phyloP scores from a whole-genome alignment of 306 rosid genomes.

The Rosa rugosa region DNA sequence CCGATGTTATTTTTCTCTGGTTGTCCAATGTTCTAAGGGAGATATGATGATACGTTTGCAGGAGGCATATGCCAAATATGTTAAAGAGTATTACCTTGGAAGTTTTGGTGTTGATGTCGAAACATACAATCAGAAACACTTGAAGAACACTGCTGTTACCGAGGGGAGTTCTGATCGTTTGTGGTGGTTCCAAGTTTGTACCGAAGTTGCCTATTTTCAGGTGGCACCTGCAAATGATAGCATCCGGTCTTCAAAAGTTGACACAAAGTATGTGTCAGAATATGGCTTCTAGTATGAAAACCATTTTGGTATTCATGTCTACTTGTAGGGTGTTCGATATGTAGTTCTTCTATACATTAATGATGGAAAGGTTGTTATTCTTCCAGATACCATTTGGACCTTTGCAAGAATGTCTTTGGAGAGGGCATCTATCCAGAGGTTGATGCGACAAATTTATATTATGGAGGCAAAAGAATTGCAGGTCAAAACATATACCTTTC shows the following conservation, averaged over 20 bases:
- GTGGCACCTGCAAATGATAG: conserved; percentile 93
- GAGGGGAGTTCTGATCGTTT: conserved; percentile 59
- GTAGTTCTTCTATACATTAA: conserved; percentile 15
- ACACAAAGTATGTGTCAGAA: conserved; percentile 47
- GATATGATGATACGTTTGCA: conserved; percentile 37
- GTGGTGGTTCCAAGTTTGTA: conserved; percentile 99
- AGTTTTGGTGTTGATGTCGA: conserved; percentile 40
- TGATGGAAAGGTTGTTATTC: conserved; percentile 18
- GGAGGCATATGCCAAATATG: conserved; percentile 78
- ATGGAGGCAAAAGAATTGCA: conserved; percentile 89
- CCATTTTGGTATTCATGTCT: conserved; percentile 9
- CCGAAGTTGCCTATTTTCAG: conserved; percentile 95
- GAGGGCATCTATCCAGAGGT: conserved; percentile 83
- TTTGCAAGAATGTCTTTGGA: conserved; percentile 93
- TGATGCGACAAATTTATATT: conserved; percentile 66
- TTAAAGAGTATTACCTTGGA: conserved; percentile 61
- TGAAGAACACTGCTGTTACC: conserved; percentile 59
- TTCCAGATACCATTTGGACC: conserved; percentile 89
- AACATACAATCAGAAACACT: conserved; percentile 58
- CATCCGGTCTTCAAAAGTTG: conserved; percentile 77
- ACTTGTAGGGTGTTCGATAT: neutral
- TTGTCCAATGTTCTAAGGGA: conserved; percentile 28
- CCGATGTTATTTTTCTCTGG: neutral
- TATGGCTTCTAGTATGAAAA: neutral
- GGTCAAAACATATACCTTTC: conserved; percentile 42